A percentile compares a stretch with the other conserved stretches of the same genome.
Conservation (phyloP, 768 basidiomycete species). For the Lyophyllum shimeji region DNA sequence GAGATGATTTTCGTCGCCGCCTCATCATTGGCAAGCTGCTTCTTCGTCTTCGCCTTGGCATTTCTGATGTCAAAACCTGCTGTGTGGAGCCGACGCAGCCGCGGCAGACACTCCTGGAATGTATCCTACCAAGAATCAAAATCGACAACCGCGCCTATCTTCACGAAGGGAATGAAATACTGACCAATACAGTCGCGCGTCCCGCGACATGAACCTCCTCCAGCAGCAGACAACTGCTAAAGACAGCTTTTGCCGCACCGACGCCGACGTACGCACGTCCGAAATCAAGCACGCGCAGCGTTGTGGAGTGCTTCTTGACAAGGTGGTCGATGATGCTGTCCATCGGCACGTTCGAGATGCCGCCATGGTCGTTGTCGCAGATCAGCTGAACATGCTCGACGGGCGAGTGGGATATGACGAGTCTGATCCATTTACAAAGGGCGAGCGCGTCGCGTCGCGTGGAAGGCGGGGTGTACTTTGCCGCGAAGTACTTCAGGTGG, state of each 20-base stretch:
- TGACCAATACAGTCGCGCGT: slow-evolving; percentile 31
- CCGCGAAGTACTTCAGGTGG: slow-evolving; percentile 31
- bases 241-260: slow-evolving; percentile 24
- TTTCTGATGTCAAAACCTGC: slow-evolving; percentile 33
- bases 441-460: slow-evolving; percentile 20
- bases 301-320: slow-evolving; percentile 24
- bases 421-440: slow-evolving; percentile 37
- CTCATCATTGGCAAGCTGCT: slow-evolving; percentile 19
- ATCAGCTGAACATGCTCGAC: slow-evolving; percentile 29
- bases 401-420: slow-evolving; percentile 28
- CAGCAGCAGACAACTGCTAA: slow-evolving; percentile 28
- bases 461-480: slow-evolving; percentile 21
- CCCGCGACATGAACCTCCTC: slow-evolving; percentile 35
- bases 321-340: slow-evolving; percentile 36
- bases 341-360: slow-evolving; percentile 20
- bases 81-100: slow-evolving; percentile 28
- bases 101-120: slow-evolving; percentile 22
- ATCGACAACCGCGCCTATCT: not conserved
- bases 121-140: slow-evolving; percentile 20
- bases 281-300: slow-evolving; percentile 27
- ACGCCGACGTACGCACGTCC: slow-evolving; percentile 16
- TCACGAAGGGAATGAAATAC: slow-evolving; percentile 13
- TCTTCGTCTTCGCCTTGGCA: slow-evolving; percentile 24
- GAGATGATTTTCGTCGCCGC: slow-evolving; percentile 23
- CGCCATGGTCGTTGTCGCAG: slow-evolving; percentile 20